Evolutionary conservation across 2,329 filamentous ascomycete species (phyloP).

Genomic region (Coniella lustricola): DNA sequence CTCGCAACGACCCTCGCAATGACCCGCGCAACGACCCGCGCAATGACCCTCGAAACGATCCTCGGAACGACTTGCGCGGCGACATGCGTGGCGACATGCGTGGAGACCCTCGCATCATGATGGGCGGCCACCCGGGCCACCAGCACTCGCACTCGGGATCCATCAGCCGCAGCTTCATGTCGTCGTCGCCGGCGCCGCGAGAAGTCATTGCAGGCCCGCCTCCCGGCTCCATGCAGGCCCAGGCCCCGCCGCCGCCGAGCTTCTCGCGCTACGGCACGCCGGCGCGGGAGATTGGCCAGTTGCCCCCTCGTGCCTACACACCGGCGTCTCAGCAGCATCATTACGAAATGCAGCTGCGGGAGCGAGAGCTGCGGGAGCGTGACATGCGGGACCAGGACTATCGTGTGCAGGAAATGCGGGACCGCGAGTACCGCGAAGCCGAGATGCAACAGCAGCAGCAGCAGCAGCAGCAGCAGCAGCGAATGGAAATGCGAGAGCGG

Average conservation of each 20-base stretch:
- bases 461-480: not conserved
- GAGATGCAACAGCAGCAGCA: not conserved
- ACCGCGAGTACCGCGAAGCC: not conserved
- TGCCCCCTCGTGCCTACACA: conserved; percentile 9
- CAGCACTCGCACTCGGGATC: conserved; percentile 15
- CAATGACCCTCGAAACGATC: not conserved
- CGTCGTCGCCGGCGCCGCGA: conserved; percentile 9
- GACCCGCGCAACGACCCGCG: not conserved
- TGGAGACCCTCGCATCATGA: conserved; percentile 1
- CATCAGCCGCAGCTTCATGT: conserved; percentile 8
- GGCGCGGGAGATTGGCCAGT: conserved; percentile 8
- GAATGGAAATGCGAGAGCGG: not conserved
- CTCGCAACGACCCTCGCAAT: not conserved
- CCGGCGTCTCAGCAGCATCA: conserved; percentile 8
- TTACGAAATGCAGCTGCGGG: conserved; percentile 8
- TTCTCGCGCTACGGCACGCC: conserved; percentile 13
- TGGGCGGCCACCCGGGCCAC: conserved; percentile 14
- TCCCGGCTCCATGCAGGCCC: conserved; percentile 8
- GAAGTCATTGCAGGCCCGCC: conserved; percentile 12
- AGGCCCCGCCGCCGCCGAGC: conserved; percentile 1
- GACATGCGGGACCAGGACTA: not conserved
- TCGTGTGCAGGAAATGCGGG: not conserved
- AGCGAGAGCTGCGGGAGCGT: conserved; percentile 1
- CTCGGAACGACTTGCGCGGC: not conserved
- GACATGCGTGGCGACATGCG: not conserved